Base-by-base conservation (phyloP, 2,329 filamentous ascomycete species). In the Didymella arachidicola region DNA sequence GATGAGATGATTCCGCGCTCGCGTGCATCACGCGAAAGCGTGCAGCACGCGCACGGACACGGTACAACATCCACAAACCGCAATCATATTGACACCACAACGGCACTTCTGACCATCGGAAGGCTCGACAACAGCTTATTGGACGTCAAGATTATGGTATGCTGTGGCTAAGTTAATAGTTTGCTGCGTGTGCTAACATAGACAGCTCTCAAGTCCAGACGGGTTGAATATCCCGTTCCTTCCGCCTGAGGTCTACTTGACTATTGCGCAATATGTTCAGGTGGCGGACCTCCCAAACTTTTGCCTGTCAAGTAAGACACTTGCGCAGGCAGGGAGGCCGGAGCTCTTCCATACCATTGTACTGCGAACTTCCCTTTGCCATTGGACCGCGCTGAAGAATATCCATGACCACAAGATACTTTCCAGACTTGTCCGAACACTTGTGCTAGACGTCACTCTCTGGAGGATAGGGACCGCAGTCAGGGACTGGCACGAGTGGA, bases 181-280 rank as follows among this genome's bases (percentile, higher is more conserved):
- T 7, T 42, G 8, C 2, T 10, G 10, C 39, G 5, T 2, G 2
- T 16, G 22, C 22, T 34, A 26, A 45, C 10, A 25, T 46, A 4
- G 32, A 16, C 27, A 53, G 56, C 11, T 39, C 4, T 48, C 29
- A 10, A 22, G 7, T 6, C 7, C 5, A 18, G 11, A 10, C 25
- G 12, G 12, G 7, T 11, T 30, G 7, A 11, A 30, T 4, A 11
- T 11, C 12, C 60, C 53, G 8, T 60, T 60, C 14, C 47, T 68
- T 26, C 64, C 64, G 10, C 59, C 49, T 12, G 64, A 67, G 38
- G 19, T 68, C 3, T 54, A 65, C 29, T 42, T 45, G 14, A 41
- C 54, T 10, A 52, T 68, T 7, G 53, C 55, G 38, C 45, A 56
- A 34, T 57, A 62, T 29, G 27, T 65, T 10, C 10, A 57, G 2